Conservation (phyloP, 345 rosid species). For the Heritiera littoralis region DNA sequence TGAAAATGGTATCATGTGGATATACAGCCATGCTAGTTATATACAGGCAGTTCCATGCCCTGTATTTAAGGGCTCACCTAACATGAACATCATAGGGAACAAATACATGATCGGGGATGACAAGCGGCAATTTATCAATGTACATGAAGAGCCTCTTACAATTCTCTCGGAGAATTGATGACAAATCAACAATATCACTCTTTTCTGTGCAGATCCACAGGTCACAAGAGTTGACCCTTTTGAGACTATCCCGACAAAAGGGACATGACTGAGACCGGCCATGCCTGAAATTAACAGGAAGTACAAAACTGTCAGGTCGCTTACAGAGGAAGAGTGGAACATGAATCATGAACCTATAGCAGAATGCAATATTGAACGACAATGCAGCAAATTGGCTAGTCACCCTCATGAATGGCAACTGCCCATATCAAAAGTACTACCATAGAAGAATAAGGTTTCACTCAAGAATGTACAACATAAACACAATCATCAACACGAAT, state of each 20-base stretch:
- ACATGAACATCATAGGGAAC: conserved; percentile 48
- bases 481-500: neutral
- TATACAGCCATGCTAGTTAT: conserved; percentile 8
- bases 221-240: conserved; percentile 57
- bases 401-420: neutral
- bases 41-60: conserved; percentile 3
- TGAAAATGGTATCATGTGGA: conserved; percentile 2
- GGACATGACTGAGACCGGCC: conserved; percentile 78
- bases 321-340: neutral
- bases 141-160: conserved; percentile 57
- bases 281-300: conserved; percentile 45
- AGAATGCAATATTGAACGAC: neutral
- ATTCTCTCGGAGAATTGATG: conserved; percentile 46
- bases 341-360: neutral
- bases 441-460: neutral
- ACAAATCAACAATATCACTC: conserved; percentile 45
- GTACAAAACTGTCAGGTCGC: neutral
- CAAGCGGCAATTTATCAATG: conserved; percentile 67
- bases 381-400: neutral
- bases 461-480: neutral
- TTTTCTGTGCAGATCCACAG: conserved; percentile 66
- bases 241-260: conserved; percentile 69
- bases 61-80: conserved; percentile 36
- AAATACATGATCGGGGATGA: conserved; percentile 51
- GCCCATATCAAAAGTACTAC: neutral